A percentile compares a stretch with the other conserved stretches of the same genome.
phyloP scores from a whole-genome alignment of 176 grass and related monocot genomes.

The Ananas comosus region DNA sequence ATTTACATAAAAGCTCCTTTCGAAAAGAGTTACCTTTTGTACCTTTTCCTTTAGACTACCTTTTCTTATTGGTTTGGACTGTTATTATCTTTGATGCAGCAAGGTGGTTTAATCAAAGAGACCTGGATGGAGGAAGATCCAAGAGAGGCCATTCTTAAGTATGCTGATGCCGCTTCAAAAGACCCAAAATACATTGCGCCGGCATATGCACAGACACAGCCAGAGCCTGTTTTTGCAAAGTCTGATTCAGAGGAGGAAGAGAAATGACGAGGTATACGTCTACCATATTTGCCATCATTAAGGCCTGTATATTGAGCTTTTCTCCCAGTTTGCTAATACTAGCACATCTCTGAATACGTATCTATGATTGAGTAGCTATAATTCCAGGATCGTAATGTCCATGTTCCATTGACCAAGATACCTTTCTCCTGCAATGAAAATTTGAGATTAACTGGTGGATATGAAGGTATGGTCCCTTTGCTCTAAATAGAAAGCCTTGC shows the following conservation, averaged over 20 bases:
- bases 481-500: neutral
- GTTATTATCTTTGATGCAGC: conserved; percentile 36
- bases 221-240: conserved; percentile 63
- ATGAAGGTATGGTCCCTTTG: neutral
- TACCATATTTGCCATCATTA: neutral
- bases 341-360: neutral
- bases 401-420: neutral
- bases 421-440: neutral
- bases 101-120: conserved; percentile 95
- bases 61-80: too few species aligned
- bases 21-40: too few species aligned
- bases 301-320: neutral
- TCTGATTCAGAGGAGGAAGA: conserved; percentile 89
- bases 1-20: too few species aligned
- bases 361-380: neutral
- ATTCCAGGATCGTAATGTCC: neutral
- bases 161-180: conserved; percentile 84
- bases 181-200: conserved; percentile 89
- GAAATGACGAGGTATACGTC: conserved; percentile 17
- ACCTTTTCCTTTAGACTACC: too few species aligned
- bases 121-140: conserved; percentile 99
- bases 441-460: neutral
- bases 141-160: conserved; percentile 94
- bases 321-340: neutral
- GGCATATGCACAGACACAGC: conserved; percentile 90